Conservation (phyloP, 176 grass and related monocot genomes). For the Guadua angustifolia region DNA sequence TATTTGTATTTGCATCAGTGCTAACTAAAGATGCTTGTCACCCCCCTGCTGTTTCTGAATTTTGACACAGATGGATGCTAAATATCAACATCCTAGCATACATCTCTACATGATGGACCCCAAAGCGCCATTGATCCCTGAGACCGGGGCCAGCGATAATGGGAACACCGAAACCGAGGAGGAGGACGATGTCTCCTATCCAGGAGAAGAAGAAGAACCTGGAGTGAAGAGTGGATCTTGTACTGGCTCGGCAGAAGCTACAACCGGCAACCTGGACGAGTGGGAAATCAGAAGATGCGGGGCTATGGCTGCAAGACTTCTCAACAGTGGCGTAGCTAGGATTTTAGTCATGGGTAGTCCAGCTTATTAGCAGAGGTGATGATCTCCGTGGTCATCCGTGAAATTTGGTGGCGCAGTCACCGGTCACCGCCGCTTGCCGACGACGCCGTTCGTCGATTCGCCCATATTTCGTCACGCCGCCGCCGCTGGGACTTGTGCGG, state of each 20-base stretch:
- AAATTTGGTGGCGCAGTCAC: too few species aligned
- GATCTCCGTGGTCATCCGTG: too few species aligned
- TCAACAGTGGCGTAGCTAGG: too few species aligned
- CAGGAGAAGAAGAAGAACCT: slow-evolving; percentile 38
- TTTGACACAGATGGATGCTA: slow-evolving; percentile 74
- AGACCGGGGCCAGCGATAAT: neutral
- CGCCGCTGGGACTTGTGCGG: too few species aligned
- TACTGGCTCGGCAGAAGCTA: slow-evolving; percentile 26
- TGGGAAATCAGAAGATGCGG: slow-evolving; percentile 87
- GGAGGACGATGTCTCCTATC: slow-evolving; percentile 49
- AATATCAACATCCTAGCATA: slow-evolving; percentile 84
- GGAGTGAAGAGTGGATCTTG: slow-evolving; percentile 1
- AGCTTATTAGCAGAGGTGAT: too few species aligned
- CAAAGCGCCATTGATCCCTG: slow-evolving; percentile 39
- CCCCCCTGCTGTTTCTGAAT: neutral
- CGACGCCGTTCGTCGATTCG: too few species aligned
- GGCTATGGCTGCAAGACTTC: slow-evolving; percentile 89
- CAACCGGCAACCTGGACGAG: slow-evolving; percentile 47
- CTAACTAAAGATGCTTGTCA: slow-evolving; percentile 1
- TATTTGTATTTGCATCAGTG: neutral
- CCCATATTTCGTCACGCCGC: too few species aligned
- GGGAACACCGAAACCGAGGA: slow-evolving; percentile 58
- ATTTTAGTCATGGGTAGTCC: too few species aligned
- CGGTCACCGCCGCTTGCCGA: too few species aligned
- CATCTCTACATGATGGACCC: slow-evolving; percentile 88